Conservation (phyloP, 192 early-diverging fungal species). For the Backusella tarrabulga region DNA sequence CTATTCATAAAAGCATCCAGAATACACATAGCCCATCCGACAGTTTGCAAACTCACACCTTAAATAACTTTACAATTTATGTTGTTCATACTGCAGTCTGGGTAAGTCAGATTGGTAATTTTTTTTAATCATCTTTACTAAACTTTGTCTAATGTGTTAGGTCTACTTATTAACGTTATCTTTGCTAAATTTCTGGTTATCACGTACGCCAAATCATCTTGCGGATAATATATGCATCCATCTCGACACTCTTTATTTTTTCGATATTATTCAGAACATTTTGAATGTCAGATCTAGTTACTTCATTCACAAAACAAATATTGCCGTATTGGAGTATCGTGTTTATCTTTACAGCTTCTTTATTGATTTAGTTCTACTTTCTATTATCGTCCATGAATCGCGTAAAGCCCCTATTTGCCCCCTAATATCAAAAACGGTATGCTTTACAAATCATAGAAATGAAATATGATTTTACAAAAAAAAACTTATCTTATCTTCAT, state of each 20-base stretch:
- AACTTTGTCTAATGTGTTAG: too few species aligned
- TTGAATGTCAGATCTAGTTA: background rate
- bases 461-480: background rate
- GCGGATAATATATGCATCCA: background rate
- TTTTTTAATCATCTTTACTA: too few species aligned
- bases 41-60: too few species aligned
- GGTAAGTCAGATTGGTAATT: too few species aligned
- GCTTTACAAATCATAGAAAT: background rate
- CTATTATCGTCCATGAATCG: background rate
- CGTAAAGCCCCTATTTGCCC: background rate
- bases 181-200: background rate
- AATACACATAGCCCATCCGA: too few species aligned
- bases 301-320: background rate
- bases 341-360: background rate
- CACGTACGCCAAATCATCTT: background rate
- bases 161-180: background rate
- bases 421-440: background rate
- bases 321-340: background rate
- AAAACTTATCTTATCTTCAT: background rate
- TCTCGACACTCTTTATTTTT: background rate
- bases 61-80: too few species aligned
- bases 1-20: too few species aligned
- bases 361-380: background rate
- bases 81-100: too few species aligned
- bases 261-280: background rate